These are phyloP conservation scores for Diplotaxis tenuifolia DNA, from an alignment of 345 rosid genomes.

Conservation along the genomic window DNA sequence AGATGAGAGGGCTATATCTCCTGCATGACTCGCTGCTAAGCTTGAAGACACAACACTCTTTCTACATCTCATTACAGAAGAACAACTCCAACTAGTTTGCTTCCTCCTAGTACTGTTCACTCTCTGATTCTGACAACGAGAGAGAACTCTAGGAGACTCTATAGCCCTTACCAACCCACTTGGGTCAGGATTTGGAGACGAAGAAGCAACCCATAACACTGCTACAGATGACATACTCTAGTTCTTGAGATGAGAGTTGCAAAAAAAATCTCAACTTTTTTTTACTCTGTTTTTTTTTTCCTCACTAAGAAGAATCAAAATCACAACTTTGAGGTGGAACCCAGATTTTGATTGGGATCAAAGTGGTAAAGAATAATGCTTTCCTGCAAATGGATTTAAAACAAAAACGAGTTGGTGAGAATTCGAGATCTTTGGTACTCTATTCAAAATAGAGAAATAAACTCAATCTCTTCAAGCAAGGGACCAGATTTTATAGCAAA, in stretches of 20 bases:
- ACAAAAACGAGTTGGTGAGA: not conserved
- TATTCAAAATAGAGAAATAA: not conserved
- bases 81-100: conserved; percentile 5
- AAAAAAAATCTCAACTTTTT: conserved; percentile 20
- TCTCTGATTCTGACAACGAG: conserved; percentile 22
- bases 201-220: conserved; percentile 37
- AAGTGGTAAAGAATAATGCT: not conserved
- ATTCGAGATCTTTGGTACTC: not conserved
- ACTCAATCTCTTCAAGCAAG: not conserved
- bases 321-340: conserved; percentile 10
- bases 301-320: conserved; percentile 17
- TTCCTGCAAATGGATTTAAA: conserved; percentile 26
- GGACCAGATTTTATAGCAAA: not conserved
- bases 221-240: conserved; percentile 39
- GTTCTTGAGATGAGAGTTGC: not conserved
- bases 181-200: conserved; percentile 38
- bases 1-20: conserved; percentile 61
- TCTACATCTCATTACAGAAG: conserved; percentile 1
- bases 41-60: conserved; percentile 42
- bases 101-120: conserved; percentile 16
- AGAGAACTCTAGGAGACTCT: conserved; percentile 29
- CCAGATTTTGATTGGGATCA: conserved; percentile 23
- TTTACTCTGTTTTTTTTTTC: conserved; percentile 35
- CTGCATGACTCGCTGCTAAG: conserved; percentile 55
- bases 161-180: conserved; percentile 28